A percentile compares a stretch with the other conserved stretches of the same genome.
These are phyloP conservation scores for Diutina scorzettiae DNA, from an alignment of 1,139 yeast genomes.

Conservation along the genomic window DNA sequence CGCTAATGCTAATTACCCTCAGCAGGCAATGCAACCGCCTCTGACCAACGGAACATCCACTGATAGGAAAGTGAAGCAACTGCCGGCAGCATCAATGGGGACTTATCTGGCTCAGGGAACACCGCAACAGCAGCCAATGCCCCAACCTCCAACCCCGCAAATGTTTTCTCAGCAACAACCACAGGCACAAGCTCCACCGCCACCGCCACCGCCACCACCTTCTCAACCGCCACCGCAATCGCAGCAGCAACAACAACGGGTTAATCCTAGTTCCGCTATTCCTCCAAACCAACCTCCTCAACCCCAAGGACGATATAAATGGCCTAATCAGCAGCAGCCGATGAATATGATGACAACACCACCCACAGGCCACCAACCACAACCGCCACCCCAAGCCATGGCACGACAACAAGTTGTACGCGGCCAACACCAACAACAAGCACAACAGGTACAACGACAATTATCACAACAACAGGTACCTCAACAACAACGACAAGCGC, in stretches of 20 bases:
- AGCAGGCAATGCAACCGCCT: background rate
- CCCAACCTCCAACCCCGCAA: constrained; percentile 4
- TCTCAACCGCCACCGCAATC: constrained; percentile 7
- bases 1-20: background rate
- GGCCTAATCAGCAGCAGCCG: background rate
- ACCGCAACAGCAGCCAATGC: constrained; percentile 3
- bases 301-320: background rate
- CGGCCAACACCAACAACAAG: background rate
- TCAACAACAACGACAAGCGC: constrained; percentile 6
- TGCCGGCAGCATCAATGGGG: background rate
- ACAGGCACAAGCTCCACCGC: constrained; percentile 7
- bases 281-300: too few species aligned
- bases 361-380: background rate
- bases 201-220: constrained; percentile 5
- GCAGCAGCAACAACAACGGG: background rate
- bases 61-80: background rate
- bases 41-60: background rate
- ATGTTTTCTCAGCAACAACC: constrained; percentile 1
- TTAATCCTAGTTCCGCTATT: too few species aligned
- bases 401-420: background rate
- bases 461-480: constrained; percentile 6
- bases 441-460: constrained; percentile 7
- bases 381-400: background rate
- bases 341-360: background rate
- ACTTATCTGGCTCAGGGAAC: background rate